These are phyloP conservation scores for Leccinum pallidistipes DNA, from an alignment of 1,284 basidiomycete species.

Conservation along the genomic window DNA sequence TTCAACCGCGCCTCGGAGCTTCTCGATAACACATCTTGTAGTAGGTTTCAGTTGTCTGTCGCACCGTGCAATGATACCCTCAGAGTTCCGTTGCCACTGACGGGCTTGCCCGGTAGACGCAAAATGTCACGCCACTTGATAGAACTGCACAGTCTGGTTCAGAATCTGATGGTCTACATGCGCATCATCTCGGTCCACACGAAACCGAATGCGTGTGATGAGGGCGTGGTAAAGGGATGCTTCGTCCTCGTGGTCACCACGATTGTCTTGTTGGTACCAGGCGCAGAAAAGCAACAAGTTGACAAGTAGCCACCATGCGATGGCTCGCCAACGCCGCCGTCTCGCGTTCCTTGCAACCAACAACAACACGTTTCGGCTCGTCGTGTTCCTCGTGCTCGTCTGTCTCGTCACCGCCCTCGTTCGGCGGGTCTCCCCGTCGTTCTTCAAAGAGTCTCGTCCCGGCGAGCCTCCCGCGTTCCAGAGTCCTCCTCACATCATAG, in stretches of 20 bases:
- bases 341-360: conserved; percentile 7
- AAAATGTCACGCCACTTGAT: neutral
- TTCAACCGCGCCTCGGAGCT: neutral
- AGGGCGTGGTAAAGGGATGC: neutral
- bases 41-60: neutral
- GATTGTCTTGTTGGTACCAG: neutral
- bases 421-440: conserved; percentile 2
- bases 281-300: neutral
- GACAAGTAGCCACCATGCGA: conserved; percentile 17
- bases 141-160: neutral
- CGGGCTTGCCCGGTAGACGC: neutral
- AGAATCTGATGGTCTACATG: neutral
- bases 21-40: neutral
- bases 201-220: neutral
- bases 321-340: conserved; percentile 19
- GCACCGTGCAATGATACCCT: neutral
- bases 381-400: conserved; percentile 24
- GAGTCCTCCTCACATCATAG: neutral
- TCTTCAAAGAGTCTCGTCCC: neutral
- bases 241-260: neutral
- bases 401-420: conserved; percentile 17
- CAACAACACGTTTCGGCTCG: conserved; percentile 13
- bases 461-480: neutral
- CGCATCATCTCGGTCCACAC: neutral
- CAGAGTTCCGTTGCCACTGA: neutral